Percentiles rank a stretch among this genome's conserved stretches.
Evolutionary conservation across 225 moss, liverwort and hornwort genomes (phyloP).

Genomic region (Ulota crispa): DNA sequence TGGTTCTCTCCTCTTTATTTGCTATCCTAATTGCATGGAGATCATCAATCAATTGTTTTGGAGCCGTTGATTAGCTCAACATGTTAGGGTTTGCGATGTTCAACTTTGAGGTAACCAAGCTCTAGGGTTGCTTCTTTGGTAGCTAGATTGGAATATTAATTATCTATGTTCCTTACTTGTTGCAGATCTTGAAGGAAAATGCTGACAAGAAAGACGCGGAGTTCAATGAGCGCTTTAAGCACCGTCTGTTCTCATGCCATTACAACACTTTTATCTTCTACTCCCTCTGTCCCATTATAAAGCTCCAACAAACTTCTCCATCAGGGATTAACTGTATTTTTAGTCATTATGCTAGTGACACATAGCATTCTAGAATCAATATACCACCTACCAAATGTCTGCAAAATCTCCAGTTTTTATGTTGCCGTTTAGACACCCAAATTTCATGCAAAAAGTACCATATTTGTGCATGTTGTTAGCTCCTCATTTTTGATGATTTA

Average conservation of each 20-base stretch:
- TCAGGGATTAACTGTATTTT: too few species aligned
- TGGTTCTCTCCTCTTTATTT: not conserved
- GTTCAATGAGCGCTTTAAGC: constrained; percentile 94
- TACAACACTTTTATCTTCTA: constrained; percentile 8
- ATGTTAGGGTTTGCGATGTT: not conserved
- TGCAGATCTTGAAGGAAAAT: constrained; percentile 95
- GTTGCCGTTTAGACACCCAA: too few species aligned
- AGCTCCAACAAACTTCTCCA: too few species aligned
- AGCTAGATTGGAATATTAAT: constrained; percentile 18
- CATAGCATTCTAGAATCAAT: too few species aligned
- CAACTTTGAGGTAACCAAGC: not conserved
- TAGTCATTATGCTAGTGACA: too few species aligned
- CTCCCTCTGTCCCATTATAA: too few species aligned
- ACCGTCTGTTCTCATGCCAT: constrained; percentile 53
- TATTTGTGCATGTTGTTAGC: too few species aligned
- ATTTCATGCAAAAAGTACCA: too few species aligned
- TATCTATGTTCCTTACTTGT: not conserved
- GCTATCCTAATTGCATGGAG: not conserved
- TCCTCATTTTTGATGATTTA: too few species aligned
- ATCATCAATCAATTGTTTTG: not conserved
- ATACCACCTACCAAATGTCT: too few species aligned
- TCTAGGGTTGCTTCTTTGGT: not conserved
- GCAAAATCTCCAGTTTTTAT: too few species aligned
- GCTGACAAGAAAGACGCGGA: constrained; percentile 93
- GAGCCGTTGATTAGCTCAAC: not conserved